Percentiles rank a stretch among this genome's conserved stretches.
Evolutionary conservation across 1,284 basidiomycete species (phyloP).

Genomic region (Boletus hoseneyae): DNA sequence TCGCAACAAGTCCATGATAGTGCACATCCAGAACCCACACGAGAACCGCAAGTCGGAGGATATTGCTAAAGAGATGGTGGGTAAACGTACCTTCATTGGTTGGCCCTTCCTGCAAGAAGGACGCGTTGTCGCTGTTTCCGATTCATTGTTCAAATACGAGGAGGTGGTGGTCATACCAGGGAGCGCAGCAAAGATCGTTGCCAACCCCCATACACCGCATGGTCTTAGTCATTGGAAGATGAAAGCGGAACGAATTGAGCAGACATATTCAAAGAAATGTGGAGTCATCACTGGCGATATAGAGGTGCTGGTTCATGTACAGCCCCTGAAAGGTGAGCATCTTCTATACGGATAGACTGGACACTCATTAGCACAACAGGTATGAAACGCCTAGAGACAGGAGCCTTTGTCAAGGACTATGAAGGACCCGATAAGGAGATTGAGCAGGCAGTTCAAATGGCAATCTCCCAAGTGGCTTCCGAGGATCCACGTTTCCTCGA

Average conservation of each 20-base stretch:
- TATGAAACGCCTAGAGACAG: slow-evolving; percentile 83
- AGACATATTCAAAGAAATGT: slow-evolving; percentile 84
- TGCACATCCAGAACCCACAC: slow-evolving; percentile 78
- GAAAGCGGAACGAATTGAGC: slow-evolving; percentile 79
- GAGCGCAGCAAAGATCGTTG: slow-evolving; percentile 55
- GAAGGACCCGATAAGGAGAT: slow-evolving; percentile 78
- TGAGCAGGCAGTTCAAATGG: slow-evolving; percentile 85
- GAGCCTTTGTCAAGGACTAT: slow-evolving; percentile 94
- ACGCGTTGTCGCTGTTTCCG: slow-evolving; percentile 82
- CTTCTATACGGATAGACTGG: not conserved
- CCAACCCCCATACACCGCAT: slow-evolving; percentile 67
- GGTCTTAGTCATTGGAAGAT: slow-evolving; percentile 71
- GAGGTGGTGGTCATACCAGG: slow-evolving; percentile 56
- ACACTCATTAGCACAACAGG: slow-evolving; percentile 45
- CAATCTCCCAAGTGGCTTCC: slow-evolving; percentile 71
- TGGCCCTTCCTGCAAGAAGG: slow-evolving; percentile 98
- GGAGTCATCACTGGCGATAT: slow-evolving; percentile 85
- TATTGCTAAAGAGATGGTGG: slow-evolving; percentile 74
- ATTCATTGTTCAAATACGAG: slow-evolving; percentile 87
- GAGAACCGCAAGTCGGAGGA: slow-evolving; percentile 69
- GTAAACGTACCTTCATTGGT: slow-evolving; percentile 74
- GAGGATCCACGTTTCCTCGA: slow-evolving; percentile 91
- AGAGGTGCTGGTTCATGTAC: slow-evolving; percentile 79
- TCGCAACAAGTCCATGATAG: slow-evolving; percentile 89
- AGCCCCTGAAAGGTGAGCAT: slow-evolving; percentile 77